A percentile compares a stretch with the other conserved stretches of the same genome.
These are phyloP conservation scores for Phalaenopsis aphrodite DNA, from an alignment of 106 monocot genomes.

Conservation along the genomic window DNA sequence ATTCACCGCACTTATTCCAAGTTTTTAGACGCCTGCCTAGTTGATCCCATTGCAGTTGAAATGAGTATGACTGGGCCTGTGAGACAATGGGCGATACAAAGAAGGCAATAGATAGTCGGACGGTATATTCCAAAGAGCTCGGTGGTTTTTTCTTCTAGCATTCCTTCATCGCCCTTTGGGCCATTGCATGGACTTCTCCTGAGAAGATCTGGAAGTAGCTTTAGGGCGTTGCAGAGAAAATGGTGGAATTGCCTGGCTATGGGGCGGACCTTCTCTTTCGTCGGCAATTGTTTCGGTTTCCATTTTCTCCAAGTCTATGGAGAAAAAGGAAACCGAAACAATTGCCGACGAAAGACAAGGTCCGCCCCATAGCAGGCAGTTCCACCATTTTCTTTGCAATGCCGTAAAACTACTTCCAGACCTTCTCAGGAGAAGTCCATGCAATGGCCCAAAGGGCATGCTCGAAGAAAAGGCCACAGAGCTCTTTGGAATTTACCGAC, in stretches of 20 bases:
- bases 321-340: slow-evolving; percentile 17
- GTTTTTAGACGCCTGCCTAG: slow-evolving; percentile 42
- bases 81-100: slow-evolving; percentile 42
- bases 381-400: slow-evolving; percentile 50
- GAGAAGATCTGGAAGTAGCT: slow-evolving; percentile 36
- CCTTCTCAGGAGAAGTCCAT: slow-evolving; percentile 17
- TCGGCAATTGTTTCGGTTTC: slow-evolving; percentile 11
- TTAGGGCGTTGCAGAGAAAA: slow-evolving; percentile 45
- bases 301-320: slow-evolving; percentile 20
- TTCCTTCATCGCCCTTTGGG: slow-evolving; percentile 13
- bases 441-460: background rate
- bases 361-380: slow-evolving; percentile 51
- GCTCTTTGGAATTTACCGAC: slow-evolving; percentile 40
- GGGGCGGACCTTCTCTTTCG: slow-evolving; percentile 22
- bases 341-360: background rate
- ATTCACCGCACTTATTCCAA: slow-evolving; percentile 30
- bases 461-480: slow-evolving; percentile 14
- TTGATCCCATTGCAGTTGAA: slow-evolving; percentile 39
- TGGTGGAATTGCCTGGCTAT: slow-evolving; percentile 60
- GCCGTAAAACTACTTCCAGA: slow-evolving; percentile 39
- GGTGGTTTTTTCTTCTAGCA: background rate
- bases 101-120: slow-evolving; percentile 46
- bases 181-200: slow-evolving; percentile 5
- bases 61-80: slow-evolving; percentile 40
- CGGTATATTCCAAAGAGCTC: slow-evolving; percentile 47